Evolutionary conservation across 163 green algal species (phyloP).

Genomic region (Scenedesmus sp.): DNA sequence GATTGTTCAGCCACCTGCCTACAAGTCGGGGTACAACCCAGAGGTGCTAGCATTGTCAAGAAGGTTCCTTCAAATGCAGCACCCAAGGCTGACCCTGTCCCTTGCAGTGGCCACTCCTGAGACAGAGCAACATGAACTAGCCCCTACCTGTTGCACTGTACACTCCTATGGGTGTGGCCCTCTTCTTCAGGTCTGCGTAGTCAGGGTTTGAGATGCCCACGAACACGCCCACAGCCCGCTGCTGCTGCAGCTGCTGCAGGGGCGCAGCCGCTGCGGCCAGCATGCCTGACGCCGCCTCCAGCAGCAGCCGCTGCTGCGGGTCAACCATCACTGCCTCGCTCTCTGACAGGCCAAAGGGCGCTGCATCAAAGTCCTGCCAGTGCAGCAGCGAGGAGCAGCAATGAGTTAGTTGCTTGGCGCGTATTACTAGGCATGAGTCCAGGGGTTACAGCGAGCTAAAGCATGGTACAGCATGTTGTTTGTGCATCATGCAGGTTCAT

Average conservation of each 20-base stretch:
- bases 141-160: constrained; percentile 78
- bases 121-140: no score
- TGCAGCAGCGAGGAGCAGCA: neutral
- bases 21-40: no score
- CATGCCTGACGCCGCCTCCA: constrained; percentile 62
- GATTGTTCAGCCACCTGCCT: no score
- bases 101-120: no score
- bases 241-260: constrained; percentile 3
- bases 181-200: constrained; percentile 77
- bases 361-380: constrained; percentile 80
- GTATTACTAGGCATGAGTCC: no score
- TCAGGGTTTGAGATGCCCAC: constrained; percentile 81
- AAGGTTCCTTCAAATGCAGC: neutral
- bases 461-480: no score
- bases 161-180: constrained; percentile 67
- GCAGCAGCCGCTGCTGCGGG: constrained; percentile 90
- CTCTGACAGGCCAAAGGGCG: constrained; percentile 70
- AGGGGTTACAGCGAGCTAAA: no score
- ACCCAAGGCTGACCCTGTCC: neutral
- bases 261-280: constrained; percentile 32
- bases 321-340: constrained; percentile 84
- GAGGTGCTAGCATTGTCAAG: no score
- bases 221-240: constrained; percentile 38
- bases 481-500: no score
- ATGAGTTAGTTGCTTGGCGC: neutral